phyloP scores from a whole-genome alignment of 306 rosid genomes.

The Gynostemma pentaphyllum region DNA sequence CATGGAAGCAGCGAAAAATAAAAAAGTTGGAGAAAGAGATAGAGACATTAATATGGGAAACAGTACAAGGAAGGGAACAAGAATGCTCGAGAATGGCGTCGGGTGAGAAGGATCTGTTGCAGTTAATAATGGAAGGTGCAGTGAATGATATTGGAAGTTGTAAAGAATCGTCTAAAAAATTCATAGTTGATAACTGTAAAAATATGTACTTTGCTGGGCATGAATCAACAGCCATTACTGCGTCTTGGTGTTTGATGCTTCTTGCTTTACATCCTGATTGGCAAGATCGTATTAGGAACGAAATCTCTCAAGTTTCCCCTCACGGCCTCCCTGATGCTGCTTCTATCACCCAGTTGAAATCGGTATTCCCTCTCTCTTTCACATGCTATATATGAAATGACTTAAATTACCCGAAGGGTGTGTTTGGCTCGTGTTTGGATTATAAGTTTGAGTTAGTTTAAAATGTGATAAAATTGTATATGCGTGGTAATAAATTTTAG shows the following conservation, averaged over 20 bases:
- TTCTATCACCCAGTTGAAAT: constrained; percentile 42
- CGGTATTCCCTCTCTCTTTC: constrained; percentile 25
- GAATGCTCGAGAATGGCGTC: constrained; percentile 20
- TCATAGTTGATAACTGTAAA: constrained; percentile 90
- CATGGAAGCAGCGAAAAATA: constrained; percentile 30
- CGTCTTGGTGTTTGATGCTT: constrained; percentile 81
- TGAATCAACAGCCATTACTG: constrained; percentile 72
- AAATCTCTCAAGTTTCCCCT: constrained; percentile 52
- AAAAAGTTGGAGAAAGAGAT: constrained; percentile 52
- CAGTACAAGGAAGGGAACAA: constrained; percentile 47
- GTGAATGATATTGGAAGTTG: constrained; percentile 36
- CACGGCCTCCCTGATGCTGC: constrained; percentile 35
- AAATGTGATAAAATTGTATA: no score
- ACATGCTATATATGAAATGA: neutral
- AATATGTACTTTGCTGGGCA: constrained; percentile 91
- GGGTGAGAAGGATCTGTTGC: constrained; percentile 63
- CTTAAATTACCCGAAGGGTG: no score
- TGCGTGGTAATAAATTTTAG: no score
- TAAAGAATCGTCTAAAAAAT: constrained; percentile 40
- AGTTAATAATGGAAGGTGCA: constrained; percentile 49
- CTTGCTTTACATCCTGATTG: constrained; percentile 73
- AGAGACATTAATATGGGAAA: constrained; percentile 66
- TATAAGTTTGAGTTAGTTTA: no score
- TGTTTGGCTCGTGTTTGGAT: no score
- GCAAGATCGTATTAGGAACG: constrained; percentile 56